Conservation (phyloP, 257 asterid species). For the Capsicum baccatum region DNA sequence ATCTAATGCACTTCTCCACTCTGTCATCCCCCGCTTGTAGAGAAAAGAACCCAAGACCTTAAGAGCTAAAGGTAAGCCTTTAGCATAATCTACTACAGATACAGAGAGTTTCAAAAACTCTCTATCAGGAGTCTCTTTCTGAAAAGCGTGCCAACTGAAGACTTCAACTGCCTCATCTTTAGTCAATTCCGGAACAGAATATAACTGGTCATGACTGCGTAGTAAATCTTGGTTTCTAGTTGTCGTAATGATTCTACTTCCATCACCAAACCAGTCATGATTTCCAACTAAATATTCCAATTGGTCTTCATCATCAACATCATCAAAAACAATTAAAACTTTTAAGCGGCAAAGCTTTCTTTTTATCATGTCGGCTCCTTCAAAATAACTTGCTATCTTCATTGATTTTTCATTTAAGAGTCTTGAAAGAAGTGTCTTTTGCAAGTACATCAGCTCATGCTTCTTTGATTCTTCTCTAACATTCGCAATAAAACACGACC, state of each 20-base stretch:
- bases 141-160: constrained; percentile 23
- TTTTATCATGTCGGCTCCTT: not conserved
- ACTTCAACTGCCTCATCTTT: constrained; percentile 18
- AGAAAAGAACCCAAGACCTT: too few species aligned
- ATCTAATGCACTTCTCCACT: too few species aligned
- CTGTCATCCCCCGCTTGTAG: too few species aligned
- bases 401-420: not conserved
- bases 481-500: not conserved
- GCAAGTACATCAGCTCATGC: too few species aligned
- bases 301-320: too few species aligned
- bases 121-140: not conserved
- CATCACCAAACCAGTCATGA: too few species aligned
- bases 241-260: constrained; percentile 21
- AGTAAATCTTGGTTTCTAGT: not conserved
- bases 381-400: not conserved
- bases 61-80: too few species aligned
- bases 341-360: not conserved
- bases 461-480: too few species aligned
- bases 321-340: constrained; percentile 12
- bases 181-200: not conserved
- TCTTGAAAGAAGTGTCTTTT: too few species aligned
- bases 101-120: not conserved
- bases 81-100: too few species aligned
- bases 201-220: not conserved
- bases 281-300: too few species aligned